Conservation (phyloP, 495 filamentous ascomycete species). For the Aspergillus conjunctus region DNA sequence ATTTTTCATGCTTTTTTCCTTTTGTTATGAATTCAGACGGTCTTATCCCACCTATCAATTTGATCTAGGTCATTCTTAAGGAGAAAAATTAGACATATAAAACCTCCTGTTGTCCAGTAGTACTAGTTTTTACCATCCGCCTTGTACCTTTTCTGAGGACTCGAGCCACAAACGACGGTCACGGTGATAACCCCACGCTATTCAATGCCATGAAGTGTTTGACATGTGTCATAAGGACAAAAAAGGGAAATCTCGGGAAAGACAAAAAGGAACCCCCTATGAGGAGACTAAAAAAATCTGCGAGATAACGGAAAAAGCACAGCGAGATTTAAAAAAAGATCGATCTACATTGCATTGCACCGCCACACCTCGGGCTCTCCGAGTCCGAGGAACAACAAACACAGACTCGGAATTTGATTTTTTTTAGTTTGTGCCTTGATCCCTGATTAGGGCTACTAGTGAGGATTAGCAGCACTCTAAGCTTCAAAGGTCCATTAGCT, state of each 20-base stretch:
- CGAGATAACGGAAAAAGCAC: constrained; percentile 4
- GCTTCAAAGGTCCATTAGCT: not conserved
- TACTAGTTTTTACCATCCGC: no score
- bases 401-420: not conserved
- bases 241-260: constrained; percentile 6
- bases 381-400: constrained; percentile 4
- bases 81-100: not conserved
- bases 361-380: constrained; percentile 18
- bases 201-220: constrained; percentile 4
- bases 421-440: not conserved
- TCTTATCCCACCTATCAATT: not conserved
- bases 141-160: no score
- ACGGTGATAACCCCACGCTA: not conserved
- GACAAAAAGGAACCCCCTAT: not conserved
- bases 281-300: not conserved
- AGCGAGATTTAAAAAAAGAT: constrained; percentile 6
- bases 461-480: not conserved
- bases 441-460: not conserved
- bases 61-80: not conserved
- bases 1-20: constrained; percentile 13
- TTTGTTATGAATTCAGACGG: not conserved
- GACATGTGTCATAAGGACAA: constrained; percentile 8
- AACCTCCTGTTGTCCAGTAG: no score
- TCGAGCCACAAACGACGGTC: not conserved
- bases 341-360: constrained; percentile 14